Evolutionary conservation across 225 moss, liverwort and hornwort species (phyloP).

Genomic region (Physcomitrellopsis africana): DNA sequence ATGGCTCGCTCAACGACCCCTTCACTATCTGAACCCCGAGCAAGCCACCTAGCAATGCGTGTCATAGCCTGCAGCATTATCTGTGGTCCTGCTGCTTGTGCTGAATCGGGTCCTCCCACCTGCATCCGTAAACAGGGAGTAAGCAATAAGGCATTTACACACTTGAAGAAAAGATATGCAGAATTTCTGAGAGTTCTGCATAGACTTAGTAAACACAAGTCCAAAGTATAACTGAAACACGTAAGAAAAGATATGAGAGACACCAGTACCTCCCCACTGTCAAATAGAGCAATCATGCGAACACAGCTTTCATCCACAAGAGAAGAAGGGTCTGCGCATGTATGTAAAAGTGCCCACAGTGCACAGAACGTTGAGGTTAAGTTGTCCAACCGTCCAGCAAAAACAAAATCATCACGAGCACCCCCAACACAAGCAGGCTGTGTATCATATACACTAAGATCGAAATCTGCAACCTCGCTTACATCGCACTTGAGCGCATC

Average conservation of each 20-base stretch:
- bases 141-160: constrained; percentile 11
- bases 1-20: constrained; percentile 82
- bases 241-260: not conserved
- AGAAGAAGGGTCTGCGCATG: constrained; percentile 58
- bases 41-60: constrained; percentile 74
- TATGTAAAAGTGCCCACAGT: constrained; percentile 72
- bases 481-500: constrained; percentile 79
- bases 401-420: constrained; percentile 83
- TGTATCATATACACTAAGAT: constrained; percentile 81
- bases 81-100: constrained; percentile 79
- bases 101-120: constrained; percentile 72
- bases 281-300: constrained; percentile 81
- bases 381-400: constrained; percentile 82
- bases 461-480: constrained; percentile 88
- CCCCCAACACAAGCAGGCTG: constrained; percentile 82
- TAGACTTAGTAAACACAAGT: not conserved
- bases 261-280: constrained; percentile 74
- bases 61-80: constrained; percentile 81
- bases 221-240: not conserved
- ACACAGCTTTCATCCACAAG: constrained; percentile 74
- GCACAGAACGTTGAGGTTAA: constrained; percentile 84
- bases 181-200: too few species aligned
- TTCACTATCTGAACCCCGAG: constrained; percentile 70
- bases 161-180: not conserved
- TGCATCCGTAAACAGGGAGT: constrained; percentile 31